A percentile compares a stretch with the other conserved stretches of the same genome.
These are phyloP conservation scores for Myxozyma monticola DNA, from an alignment of 805 yeast species.

Conservation along the genomic window DNA sequence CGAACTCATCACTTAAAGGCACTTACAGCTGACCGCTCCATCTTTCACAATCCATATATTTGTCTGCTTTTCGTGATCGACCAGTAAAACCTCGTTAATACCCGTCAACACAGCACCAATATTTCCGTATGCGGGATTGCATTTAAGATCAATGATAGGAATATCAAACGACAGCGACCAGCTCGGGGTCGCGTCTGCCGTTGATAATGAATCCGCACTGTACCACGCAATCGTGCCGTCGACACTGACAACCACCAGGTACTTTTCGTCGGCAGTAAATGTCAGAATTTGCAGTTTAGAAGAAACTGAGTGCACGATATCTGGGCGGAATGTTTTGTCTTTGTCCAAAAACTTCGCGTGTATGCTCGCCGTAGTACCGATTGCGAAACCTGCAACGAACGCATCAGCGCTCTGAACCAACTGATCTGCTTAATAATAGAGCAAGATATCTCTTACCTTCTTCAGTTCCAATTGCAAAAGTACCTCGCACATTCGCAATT, in stretches of 20 bases:
- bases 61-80: neutral
- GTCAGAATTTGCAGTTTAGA: slow-evolving; percentile 22
- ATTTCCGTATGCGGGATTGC: neutral
- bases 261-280: slow-evolving; percentile 34
- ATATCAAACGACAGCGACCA: neutral
- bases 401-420: neutral
- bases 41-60: neutral
- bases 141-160: slow-evolving; percentile 11
- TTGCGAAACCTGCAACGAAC: slow-evolving; percentile 15
- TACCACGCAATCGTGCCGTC: slow-evolving; percentile 22
- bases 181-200: neutral
- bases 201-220: neutral
- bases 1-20: neutral
- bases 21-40: slow-evolving; percentile 4
- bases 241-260: slow-evolving; percentile 20
- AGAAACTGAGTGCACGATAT: slow-evolving; percentile 6
- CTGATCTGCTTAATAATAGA: neutral
- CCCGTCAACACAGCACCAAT: slow-evolving; percentile 1
- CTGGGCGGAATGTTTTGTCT: slow-evolving; percentile 10
- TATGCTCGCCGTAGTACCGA: slow-evolving; percentile 30
- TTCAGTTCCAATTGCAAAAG: slow-evolving; percentile 33
- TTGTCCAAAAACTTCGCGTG: slow-evolving; percentile 21
- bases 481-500: slow-evolving; percentile 32
- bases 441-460: slow-evolving; percentile 15
- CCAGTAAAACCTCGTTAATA: neutral